Evolutionary conservation across 78 protist species (phyloP).

Genomic region (Dictyostelium brefeldianum): DNA sequence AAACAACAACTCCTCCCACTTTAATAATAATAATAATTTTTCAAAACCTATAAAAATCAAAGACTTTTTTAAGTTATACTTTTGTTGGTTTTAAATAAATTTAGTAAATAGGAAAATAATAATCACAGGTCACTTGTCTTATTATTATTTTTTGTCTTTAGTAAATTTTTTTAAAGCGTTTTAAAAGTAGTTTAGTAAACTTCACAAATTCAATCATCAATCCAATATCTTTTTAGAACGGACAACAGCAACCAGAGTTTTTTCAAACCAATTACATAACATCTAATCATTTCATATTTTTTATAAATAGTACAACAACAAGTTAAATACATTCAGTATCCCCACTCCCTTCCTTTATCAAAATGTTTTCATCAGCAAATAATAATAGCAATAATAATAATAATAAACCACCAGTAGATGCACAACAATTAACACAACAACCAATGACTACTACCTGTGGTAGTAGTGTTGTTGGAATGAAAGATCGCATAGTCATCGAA

Average conservation of each 20-base stretch:
- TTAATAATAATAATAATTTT: too few relatives aligned
- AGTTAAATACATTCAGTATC: neutral
- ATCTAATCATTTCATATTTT: neutral
- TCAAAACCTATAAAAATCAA: too few relatives aligned
- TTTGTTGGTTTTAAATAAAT: constrained; percentile 11
- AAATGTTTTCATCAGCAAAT: neutral
- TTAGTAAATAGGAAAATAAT: constrained; percentile 8
- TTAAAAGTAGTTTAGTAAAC: constrained; percentile 1
- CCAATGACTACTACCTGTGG: neutral
- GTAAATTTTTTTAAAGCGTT: constrained; percentile 16
- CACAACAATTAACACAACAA: neutral
- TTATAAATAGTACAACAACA: neutral
- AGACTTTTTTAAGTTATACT: too few relatives aligned
- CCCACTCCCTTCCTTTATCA: neutral
- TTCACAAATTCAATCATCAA: constrained; percentile 14
- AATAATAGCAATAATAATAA: neutral
- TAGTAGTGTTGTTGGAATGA: neutral
- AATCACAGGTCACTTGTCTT: neutral
- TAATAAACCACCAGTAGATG: neutral
- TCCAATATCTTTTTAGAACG: neutral
- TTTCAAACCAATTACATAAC: constrained; percentile 26
- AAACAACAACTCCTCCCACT: too few relatives aligned
- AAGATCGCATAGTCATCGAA: constrained; percentile 5
- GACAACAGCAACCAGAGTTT: neutral
- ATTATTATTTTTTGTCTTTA: constrained; percentile 17